A percentile compares a stretch with the other conserved stretches of the same genome.
phyloP scores from a whole-genome alignment of 2,329 filamentous ascomycete species.

The Penicillium brasilianum region DNA sequence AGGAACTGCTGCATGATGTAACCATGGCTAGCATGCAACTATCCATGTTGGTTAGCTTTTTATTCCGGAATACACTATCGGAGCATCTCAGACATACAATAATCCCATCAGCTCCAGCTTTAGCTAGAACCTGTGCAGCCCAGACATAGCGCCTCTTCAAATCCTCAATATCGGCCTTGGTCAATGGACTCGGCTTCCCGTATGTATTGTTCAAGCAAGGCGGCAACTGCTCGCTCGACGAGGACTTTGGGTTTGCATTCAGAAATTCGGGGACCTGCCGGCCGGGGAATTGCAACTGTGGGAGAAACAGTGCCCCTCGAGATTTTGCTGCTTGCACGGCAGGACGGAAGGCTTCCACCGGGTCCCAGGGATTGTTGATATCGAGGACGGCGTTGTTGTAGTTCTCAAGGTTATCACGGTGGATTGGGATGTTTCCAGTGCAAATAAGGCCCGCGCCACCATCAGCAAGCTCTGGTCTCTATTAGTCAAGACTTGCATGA shows the following conservation, averaged over 20 bases:
- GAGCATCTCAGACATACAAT: constrained; percentile 12
- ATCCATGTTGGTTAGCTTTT: background rate
- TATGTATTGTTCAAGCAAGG: constrained; percentile 25
- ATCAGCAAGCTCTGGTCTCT: background rate
- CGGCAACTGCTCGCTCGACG: constrained; percentile 27
- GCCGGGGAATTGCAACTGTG: constrained; percentile 32
- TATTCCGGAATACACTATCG: background rate
- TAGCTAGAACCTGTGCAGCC: constrained; percentile 25
- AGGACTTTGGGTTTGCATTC: constrained; percentile 30
- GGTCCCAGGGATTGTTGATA: constrained; percentile 29
- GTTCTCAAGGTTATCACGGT: constrained; percentile 34
- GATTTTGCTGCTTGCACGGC: constrained; percentile 30
- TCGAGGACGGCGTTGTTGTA: constrained; percentile 36
- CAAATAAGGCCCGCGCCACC: constrained; percentile 33
- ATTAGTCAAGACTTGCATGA: background rate
- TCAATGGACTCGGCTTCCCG: constrained; percentile 27
- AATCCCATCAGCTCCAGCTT: constrained; percentile 32
- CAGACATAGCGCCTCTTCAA: constrained; percentile 29
- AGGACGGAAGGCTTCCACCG: constrained; percentile 31
- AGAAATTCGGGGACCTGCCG: constrained; percentile 31
- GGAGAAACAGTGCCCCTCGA: constrained; percentile 29
- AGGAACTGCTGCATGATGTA: constrained; percentile 32
- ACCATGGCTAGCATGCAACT: constrained; percentile 26
- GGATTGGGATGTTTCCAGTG: constrained; percentile 35
- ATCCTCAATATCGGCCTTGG: constrained; percentile 25